These are phyloP conservation scores for Metrosideros polymorpha DNA, from an alignment of 441 rosid genomes.

Conservation along the genomic window DNA sequence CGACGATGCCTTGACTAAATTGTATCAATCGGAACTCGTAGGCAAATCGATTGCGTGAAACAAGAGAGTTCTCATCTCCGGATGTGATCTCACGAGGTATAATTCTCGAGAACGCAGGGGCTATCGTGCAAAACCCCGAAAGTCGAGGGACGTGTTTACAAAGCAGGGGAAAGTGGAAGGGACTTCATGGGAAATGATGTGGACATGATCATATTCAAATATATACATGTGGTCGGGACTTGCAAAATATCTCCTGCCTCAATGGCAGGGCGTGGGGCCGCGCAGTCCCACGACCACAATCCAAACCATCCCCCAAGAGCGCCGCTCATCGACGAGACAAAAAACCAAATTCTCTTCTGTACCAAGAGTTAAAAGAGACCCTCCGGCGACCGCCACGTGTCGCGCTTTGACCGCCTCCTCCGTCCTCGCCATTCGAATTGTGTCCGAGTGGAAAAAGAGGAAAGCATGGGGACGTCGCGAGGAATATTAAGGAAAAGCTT, in stretches of 20 bases:
- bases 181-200: neutral
- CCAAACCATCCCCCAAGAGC: neutral
- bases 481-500: neutral
- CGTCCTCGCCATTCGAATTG: neutral
- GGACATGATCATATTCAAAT: neutral
- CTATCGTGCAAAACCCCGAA: neutral
- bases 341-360: neutral
- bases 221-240: neutral
- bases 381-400: neutral
- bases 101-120: neutral
- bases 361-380: neutral
- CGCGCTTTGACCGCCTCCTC: neutral
- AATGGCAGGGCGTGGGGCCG: neutral
- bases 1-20: fast-evolving
- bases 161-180: neutral
- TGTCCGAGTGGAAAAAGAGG: neutral
- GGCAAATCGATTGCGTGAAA: neutral
- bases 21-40: no score
- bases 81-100: neutral
- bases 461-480: neutral
- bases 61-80: neutral
- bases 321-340: neutral
- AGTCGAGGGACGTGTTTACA: neutral
- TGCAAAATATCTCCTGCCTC: neutral
- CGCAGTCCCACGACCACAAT: neutral